A percentile compares a stretch with the other conserved stretches of the same genome.
phyloP scores from a whole-genome alignment of 139 green algal genomes.

The Chlorella sp. region DNA sequence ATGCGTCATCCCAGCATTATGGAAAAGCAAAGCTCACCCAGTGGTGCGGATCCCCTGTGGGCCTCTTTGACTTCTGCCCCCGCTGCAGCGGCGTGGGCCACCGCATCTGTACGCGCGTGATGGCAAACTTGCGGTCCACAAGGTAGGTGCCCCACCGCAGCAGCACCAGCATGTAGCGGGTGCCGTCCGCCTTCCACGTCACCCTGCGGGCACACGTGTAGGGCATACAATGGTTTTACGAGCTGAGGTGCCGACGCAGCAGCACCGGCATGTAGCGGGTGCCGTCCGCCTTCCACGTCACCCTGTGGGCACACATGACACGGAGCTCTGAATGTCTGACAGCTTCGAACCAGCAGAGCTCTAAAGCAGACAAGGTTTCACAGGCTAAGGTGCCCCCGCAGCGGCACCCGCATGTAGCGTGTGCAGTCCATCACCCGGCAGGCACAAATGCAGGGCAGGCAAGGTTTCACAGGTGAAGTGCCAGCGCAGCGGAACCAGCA shows the following conservation, averaged over 20 bases:
- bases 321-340: neutral
- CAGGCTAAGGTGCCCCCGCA: neutral
- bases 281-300: conserved; percentile 98
- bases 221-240: too few species aligned
- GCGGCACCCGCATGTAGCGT: neutral
- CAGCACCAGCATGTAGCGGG: conserved; percentile 93
- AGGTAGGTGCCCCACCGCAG: conserved; percentile 85
- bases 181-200: conserved; percentile 98
- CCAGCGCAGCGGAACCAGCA: too few species aligned
- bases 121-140: conserved; percentile 84
- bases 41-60: conserved; percentile 30
- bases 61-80: conserved; percentile 26
- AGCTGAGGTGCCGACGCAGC: conserved; percentile 68
- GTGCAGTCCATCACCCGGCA: neutral
- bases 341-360: too few species aligned
- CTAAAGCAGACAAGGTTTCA: neutral
- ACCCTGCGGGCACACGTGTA: conserved; percentile 52
- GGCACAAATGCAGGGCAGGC: neutral
- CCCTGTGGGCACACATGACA: conserved; percentile 7
- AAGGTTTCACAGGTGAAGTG: too few species aligned
- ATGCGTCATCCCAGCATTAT: too few species aligned
- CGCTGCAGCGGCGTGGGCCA: conserved; percentile 37
- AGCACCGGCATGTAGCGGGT: conserved; percentile 95
- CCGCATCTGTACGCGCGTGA: conserved; percentile 74
- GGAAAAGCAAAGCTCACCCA: too few species aligned